Evolutionary conservation across 2,329 filamentous ascomycete genomes (phyloP), one percentile per base, ranked within the genome.

Genomic region (Alternaria infectoria): DNA sequence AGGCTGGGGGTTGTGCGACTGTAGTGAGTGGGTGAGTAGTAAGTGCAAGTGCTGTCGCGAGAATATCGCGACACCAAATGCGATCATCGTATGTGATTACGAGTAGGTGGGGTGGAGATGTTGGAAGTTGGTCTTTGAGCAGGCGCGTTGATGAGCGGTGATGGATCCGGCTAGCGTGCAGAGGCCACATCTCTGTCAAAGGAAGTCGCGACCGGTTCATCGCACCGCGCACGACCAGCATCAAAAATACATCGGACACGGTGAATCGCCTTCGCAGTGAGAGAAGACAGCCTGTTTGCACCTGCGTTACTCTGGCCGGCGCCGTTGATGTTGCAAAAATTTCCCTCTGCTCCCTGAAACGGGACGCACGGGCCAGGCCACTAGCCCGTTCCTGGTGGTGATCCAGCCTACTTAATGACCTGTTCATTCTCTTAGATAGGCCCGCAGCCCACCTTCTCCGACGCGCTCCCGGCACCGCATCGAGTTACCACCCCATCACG

Each of bases 391-490:
- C 64, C 58, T 62, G 66, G 68, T 55, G 55, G 51, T 54, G 62
- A 62, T 62, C 59, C 62, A 65, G 62, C 62, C 59, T 65, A 65
- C 62, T 65, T 65, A 65, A 65, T 65, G 62, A 65, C 61, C 61
- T 65, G 62, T 65, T 65, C 55, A 65, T 65, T 65, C 62, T 65
- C 62, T 65, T 67, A 68, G 69, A 74, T 73, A 75, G 67, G 70
- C 68, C 69, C 69, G 69, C 69, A 72, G 72, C 69, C 73, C 74
- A 73, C 71, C 66, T 62, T 67, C 69, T 73, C 69, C 73, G 70
- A 74, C 61, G 67, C 67, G 68, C 71, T 64, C 61, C 70, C 71
- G 69, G 67, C 68, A 71, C 69, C 69, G 64, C 69, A 63, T 67
- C 67, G 68, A 67, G 66, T 69, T 68, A 66, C 70, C 61, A 60